Evolutionary conservation across 106 monocot species (phyloP).

Genomic region (Narthecium ossifragum): DNA sequence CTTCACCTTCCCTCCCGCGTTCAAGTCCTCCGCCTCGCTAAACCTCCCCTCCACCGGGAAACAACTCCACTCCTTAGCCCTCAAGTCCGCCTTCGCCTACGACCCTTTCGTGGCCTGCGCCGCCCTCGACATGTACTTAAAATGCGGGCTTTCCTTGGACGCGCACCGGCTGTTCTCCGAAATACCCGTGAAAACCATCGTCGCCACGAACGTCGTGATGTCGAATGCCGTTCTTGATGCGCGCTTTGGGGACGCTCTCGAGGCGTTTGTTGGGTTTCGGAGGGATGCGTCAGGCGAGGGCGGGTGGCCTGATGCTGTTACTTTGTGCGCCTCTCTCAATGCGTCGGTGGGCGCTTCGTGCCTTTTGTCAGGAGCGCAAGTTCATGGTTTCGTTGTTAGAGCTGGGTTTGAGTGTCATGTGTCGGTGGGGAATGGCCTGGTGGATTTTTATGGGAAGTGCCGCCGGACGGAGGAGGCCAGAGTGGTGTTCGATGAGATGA

Average conservation of each 20-base stretch:
- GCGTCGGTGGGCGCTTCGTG: slow-evolving; percentile 41
- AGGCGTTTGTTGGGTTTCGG: slow-evolving; percentile 22
- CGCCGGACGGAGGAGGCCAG: slow-evolving; percentile 29
- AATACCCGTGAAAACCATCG: slow-evolving; percentile 47
- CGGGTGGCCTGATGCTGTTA: slow-evolving; percentile 29
- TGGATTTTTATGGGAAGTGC: slow-evolving; percentile 88
- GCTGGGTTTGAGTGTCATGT: slow-evolving; percentile 38
- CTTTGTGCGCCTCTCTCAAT: slow-evolving; percentile 60
- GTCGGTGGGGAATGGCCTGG: slow-evolving; percentile 50
- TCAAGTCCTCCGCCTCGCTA: slow-evolving; percentile 58
- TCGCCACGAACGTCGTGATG: slow-evolving; percentile 73
- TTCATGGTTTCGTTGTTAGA: slow-evolving; percentile 44
- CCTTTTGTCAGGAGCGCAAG: slow-evolving; percentile 30
- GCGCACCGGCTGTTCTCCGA: slow-evolving; percentile 60
- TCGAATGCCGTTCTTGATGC: slow-evolving; percentile 53
- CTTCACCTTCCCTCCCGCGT: slow-evolving; percentile 83
- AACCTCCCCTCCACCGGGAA: slow-evolving; percentile 12
- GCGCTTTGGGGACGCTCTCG: slow-evolving; percentile 18
- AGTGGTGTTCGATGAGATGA: slow-evolving; percentile 50
- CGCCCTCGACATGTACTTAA: slow-evolving; percentile 62
- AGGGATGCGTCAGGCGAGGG: neutral
- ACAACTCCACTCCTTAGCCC: slow-evolving; percentile 35
- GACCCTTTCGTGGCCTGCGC: slow-evolving; percentile 52
- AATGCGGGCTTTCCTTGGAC: slow-evolving; percentile 22
- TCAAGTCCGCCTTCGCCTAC: slow-evolving; percentile 38